These are phyloP conservation scores for Fusarium brevicatenulatum DNA, from an alignment of 2,329 filamentous ascomycete species.

Conservation along the genomic window DNA sequence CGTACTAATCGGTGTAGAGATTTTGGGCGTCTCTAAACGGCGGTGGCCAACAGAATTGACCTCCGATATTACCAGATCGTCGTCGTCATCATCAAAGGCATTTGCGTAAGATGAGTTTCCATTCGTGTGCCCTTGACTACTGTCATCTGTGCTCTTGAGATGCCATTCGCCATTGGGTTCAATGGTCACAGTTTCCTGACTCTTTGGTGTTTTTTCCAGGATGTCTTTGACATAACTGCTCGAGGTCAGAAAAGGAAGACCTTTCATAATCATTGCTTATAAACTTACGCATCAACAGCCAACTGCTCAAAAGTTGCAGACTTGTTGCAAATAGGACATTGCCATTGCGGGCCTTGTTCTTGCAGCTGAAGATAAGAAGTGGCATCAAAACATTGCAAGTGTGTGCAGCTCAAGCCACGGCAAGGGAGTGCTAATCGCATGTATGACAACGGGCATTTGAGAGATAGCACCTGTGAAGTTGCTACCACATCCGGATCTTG, in stretches of 20 bases:
- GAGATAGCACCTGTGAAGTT: slow-evolving; percentile 86
- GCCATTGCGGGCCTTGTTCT: slow-evolving; percentile 95
- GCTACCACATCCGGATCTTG: slow-evolving; percentile 90
- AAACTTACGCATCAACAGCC: slow-evolving; percentile 83
- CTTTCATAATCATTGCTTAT: neutral
- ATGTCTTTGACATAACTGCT: slow-evolving; percentile 87
- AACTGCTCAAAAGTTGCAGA: slow-evolving; percentile 81
- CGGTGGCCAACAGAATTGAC: slow-evolving; percentile 50
- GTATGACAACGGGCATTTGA: slow-evolving; percentile 93
- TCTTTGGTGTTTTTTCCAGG: slow-evolving; percentile 74
- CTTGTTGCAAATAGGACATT: slow-evolving; percentile 94
- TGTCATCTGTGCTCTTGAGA: slow-evolving; percentile 51
- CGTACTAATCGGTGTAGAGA: slow-evolving; percentile 50
- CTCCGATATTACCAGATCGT: slow-evolving; percentile 62
- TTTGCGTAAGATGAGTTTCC: slow-evolving; percentile 41
- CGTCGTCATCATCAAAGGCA: slow-evolving; percentile 54
- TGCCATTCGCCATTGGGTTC: slow-evolving; percentile 87
- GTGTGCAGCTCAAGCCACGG: slow-evolving; percentile 80
- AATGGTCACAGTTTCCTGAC: slow-evolving; percentile 86
- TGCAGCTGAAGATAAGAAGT: slow-evolving; percentile 92
- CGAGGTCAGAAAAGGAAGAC: slow-evolving; percentile 20
- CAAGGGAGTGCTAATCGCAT: slow-evolving; percentile 83
- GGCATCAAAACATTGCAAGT: slow-evolving; percentile 96
- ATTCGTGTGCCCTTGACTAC: slow-evolving; percentile 42
- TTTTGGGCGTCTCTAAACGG: slow-evolving; percentile 52